Evolutionary conservation across 2,329 filamentous ascomycete species (phyloP), one percentile per base, ranked within the genome.

Genomic region (Huntiella moniliformis): DNA sequence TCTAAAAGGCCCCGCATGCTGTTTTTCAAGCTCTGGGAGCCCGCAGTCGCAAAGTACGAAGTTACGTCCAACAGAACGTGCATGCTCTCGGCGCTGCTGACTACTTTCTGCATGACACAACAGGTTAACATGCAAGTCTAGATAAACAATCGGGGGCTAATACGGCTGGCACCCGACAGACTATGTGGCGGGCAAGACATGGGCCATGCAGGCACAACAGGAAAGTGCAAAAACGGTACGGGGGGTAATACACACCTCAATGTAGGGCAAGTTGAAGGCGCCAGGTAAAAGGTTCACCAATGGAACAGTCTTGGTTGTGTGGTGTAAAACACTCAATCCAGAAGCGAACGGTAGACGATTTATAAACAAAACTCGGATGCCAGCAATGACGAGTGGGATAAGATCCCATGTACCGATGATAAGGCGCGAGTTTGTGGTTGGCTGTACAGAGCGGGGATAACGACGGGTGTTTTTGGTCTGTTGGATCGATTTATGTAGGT

Each of bases 241-340:
- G 22, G 7, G 7, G 22, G 22, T 28, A 28, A 28, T 13, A 45
- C 48, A 28, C 17, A 42, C 48, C 33, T 44, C 38, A 28, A 47
- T 31, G 37, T 50, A 50, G 10, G 37, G 18, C 10, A 37, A 8
- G 22, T 50, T 50, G 38, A 50, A 50, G 11, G 45, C 48, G 11
- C 38, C 48, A 16, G 48, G 48, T 16, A 50, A 16, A 15, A 50
- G 39, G 12, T 45, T 47, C n/a, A 44, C 22, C 16, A 50, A 16
- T n/a, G 48, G 41, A 11, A 47, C 18, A 22, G 12, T 32, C n/a
- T 39, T 38, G n/a, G 34, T 46, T n/a, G 13, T 8, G 17, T 44
- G 46, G 5, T 28, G 22, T 28, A 32, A 57, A 56, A 46, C 53
- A 55, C 37, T 48, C 31, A 42, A 18, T 15, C 10, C 13, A 18